Conservation (phyloP, 805 yeast species). For the Teunomyces barrocoloradensis region DNA sequence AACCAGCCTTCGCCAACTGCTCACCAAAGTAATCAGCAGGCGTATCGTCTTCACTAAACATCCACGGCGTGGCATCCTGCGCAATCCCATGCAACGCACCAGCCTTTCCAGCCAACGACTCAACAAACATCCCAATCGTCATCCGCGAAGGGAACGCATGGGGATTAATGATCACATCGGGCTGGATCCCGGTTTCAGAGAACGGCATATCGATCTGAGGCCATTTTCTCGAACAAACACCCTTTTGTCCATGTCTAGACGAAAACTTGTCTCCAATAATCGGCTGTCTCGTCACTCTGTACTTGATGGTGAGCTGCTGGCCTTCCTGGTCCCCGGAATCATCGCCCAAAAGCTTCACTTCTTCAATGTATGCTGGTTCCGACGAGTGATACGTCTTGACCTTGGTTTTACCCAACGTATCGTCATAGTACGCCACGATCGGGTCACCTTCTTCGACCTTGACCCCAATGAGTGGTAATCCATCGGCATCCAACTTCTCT, state of each 20-base stretch:
- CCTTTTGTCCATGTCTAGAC: constrained; percentile 97
- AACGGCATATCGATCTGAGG: constrained; percentile 97
- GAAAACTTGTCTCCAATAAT: constrained; percentile 97
- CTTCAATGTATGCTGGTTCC: constrained; percentile 94
- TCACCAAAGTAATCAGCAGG: constrained; percentile 98
- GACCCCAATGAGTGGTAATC: constrained; percentile 86
- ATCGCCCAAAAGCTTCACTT: constrained; percentile 88
- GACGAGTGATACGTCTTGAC: constrained; percentile 89
- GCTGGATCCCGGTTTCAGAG: constrained; percentile 93
- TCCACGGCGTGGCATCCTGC: constrained; percentile 97
- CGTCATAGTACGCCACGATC: constrained; percentile 88
- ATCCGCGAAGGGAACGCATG: constrained; percentile 99
- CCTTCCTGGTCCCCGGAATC: constrained; percentile 73
- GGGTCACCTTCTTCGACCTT: constrained; percentile 95
- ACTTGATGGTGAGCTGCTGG: constrained; percentile 83
- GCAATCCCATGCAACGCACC: constrained; percentile 98
- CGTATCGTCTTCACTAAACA: constrained; percentile 83
- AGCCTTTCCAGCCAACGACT: constrained; percentile 96
- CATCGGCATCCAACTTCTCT: constrained; percentile 84
- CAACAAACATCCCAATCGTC: constrained; percentile 99
- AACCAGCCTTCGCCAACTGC: constrained; percentile 82
- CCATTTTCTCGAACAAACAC: constrained; percentile 98
- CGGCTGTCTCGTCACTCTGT: constrained; percentile 87
- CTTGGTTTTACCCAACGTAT: constrained; percentile 84
- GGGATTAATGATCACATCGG: constrained; percentile 96